Evolutionary conservation across 768 basidiomycete species (phyloP).

Genomic region (Tylopilus sp.): DNA sequence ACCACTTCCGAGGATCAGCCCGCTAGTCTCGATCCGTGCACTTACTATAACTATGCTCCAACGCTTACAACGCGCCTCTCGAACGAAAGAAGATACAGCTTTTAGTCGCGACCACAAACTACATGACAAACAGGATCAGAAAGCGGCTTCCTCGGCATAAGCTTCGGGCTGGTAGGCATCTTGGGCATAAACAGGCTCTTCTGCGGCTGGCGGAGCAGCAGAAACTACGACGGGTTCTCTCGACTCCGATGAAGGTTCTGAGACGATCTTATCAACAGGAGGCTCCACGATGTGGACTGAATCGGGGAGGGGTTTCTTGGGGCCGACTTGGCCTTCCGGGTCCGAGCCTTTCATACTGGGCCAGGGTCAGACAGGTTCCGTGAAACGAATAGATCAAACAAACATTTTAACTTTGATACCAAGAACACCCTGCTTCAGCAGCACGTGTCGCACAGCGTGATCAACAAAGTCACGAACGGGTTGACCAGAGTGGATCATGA

Average conservation of each 20-base stretch:
- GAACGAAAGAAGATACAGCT: constrained; percentile 8
- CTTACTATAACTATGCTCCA: too few relatives aligned
- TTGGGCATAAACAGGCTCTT: constrained; percentile 42
- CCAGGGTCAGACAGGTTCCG: constrained; percentile 10
- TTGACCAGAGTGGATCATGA: constrained; percentile 99
- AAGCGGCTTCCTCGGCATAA: constrained; percentile 48
- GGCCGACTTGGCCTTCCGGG: constrained; percentile 86
- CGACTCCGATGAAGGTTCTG: constrained; percentile 88
- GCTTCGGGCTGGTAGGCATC: constrained; percentile 43
- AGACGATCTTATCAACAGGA: constrained; percentile 85
- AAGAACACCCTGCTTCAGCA: constrained; percentile 97
- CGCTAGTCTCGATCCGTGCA: not conserved
- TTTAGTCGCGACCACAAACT: constrained; percentile 13
- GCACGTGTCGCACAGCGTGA: constrained; percentile 95
- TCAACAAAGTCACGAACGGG: constrained; percentile 96
- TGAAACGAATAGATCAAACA: constrained; percentile 20
- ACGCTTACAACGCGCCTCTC: too few relatives aligned
- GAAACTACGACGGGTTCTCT: constrained; percentile 59
- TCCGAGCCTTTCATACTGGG: constrained; percentile 94
- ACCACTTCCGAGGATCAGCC: not conserved
- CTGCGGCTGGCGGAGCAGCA: constrained; percentile 47
- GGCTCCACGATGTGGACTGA: constrained; percentile 88
- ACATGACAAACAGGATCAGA: constrained; percentile 42
- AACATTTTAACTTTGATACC: constrained; percentile 99
- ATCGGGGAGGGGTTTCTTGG: constrained; percentile 92